Base-by-base conservation (phyloP, 129 eudicot species). In the Ambrosia trifida region DNA sequence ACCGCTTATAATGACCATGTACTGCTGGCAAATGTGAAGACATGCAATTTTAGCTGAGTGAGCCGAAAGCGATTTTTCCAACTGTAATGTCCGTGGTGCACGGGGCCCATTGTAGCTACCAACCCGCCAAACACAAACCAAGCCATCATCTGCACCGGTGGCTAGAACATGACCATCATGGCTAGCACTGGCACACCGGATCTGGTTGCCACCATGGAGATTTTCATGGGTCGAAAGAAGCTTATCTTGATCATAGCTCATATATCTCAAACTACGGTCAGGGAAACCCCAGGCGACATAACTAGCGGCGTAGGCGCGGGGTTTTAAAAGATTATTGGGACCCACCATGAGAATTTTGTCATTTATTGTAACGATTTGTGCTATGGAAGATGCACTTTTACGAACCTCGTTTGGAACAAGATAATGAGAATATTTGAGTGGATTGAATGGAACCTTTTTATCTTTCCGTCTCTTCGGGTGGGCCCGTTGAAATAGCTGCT, bases 201-300 rank as follows among this genome's bases (percentile, higher is more conserved):
- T 84, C 75, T 87, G 96, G 79, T 87, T 76, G 24, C 99, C 97
- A 11, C 96, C 88, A 41, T 94, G 99, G 61, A 94, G 94, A 75
- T 90, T 90, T 50, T 94, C 97, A 18, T 94, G 99, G 31, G 99
- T 94, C 2, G 97, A 94, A 4, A 90, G 82, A 57, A 94, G 91
- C 72, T 72, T 78, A 35, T 94, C 97, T 79, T 89, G 97, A 72
- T 94, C 96, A 61, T 89, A 86, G 67, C 85, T 80, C 68, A 94
- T 61, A 63, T 89, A 87, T 50, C 99, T 73, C 62, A 94, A 76
- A 80, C 97, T 94, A 49, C 90, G 84, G 70, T 94, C 99, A 0
- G 99, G 97, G 60, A 94, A 94, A 43, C 99, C 99, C 99, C 99
- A 94, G 4, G 97, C 93, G 7, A 94, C 96, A 61, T 87, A 89